Conservation (phyloP, 352 stramenopile species). For the Stramenopiles sp. region DNA sequence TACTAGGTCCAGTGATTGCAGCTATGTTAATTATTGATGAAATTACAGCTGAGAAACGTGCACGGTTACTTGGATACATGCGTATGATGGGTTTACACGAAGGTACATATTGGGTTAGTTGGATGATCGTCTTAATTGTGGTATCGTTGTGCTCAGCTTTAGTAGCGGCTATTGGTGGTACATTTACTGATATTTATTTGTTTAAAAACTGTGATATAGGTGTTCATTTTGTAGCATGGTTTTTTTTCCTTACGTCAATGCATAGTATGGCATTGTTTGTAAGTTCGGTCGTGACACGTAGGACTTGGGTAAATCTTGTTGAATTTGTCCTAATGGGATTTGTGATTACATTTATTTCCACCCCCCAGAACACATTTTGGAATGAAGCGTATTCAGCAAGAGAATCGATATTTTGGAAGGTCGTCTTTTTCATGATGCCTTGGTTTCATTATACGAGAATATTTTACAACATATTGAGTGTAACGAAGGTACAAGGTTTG, state of each 20-base stretch:
- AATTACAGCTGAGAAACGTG: background rate
- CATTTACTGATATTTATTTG: background rate
- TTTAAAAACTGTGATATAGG: background rate
- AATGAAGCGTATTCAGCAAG: background rate
- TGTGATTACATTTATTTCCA: background rate
- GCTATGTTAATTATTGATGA: background rate
- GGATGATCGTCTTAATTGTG: background rate
- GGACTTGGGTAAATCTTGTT: background rate
- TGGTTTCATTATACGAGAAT: background rate
- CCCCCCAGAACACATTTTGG: background rate
- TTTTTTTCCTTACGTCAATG: background rate
- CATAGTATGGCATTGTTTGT: background rate
- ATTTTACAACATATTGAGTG: background rate
- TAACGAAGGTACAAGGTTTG: background rate
- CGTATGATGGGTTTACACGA: background rate
- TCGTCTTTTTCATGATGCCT: background rate
- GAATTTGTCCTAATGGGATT: background rate
- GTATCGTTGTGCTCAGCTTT: background rate
- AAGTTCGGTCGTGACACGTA: background rate
- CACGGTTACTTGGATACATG: background rate
- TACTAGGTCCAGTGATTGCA: background rate
- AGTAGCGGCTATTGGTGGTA: background rate
- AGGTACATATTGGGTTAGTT: background rate
- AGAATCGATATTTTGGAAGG: background rate
- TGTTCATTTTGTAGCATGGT: background rate